Conservation (phyloP, 2,329 filamentous ascomycete genomes). For the Pestalotiopsis sp. region DNA sequence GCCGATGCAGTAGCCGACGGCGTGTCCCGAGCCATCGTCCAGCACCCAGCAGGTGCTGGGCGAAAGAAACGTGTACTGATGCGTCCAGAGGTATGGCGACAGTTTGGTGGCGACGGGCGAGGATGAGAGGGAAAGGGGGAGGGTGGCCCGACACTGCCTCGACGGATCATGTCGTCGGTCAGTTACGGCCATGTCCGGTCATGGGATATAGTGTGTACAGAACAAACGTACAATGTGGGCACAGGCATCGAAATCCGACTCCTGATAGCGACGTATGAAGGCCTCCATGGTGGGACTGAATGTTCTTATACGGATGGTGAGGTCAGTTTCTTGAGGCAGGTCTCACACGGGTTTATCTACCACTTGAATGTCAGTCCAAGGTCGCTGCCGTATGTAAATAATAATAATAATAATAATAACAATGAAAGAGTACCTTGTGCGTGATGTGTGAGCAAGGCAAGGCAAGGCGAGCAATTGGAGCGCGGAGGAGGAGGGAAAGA, state of each 20-base stretch:
- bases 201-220: not conserved
- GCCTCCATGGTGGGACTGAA: constrained; percentile 36
- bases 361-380: too few relatives aligned
- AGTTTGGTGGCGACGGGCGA: constrained; percentile 38
- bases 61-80: constrained; percentile 51
- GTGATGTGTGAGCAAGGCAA: too few relatives aligned
- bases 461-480: too few relatives aligned
- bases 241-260: constrained; percentile 42
- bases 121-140: constrained; percentile 43
- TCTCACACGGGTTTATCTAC: too few relatives aligned
- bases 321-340: too few relatives aligned
- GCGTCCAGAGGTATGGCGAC: constrained; percentile 54
- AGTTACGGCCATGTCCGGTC: not conserved
- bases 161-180: not conserved
- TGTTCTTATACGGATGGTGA: too few relatives aligned
- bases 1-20: constrained; percentile 55
- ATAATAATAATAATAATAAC: too few relatives aligned
- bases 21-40: constrained; percentile 46
- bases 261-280: constrained; percentile 45
- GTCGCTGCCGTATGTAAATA: too few relatives aligned
- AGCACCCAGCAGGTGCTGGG: constrained; percentile 50
- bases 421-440: too few relatives aligned
- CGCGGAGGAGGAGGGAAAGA: too few relatives aligned
- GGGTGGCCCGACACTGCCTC: constrained; percentile 48
- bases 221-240: constrained; percentile 40